phyloP scores from a whole-genome alignment of 495 filamentous ascomycete species.

The Glarea lozoyensis region DNA sequence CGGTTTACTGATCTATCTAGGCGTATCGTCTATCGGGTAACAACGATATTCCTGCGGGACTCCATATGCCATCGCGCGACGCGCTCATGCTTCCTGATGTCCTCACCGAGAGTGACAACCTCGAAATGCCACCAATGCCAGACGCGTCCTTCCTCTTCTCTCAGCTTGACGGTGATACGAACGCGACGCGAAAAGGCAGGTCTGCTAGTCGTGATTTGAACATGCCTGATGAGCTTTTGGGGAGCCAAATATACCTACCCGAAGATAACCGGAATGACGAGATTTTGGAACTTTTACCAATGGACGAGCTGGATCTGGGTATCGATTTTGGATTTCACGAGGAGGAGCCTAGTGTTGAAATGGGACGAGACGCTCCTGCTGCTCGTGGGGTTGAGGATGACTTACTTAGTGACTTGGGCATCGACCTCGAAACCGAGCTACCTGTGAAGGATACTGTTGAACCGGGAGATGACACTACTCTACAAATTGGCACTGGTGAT shows the following conservation, averaged over 20 bases:
- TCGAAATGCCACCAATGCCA: constrained; percentile 54
- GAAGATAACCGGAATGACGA: constrained; percentile 42
- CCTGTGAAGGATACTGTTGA: constrained; percentile 28
- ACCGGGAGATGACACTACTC: constrained; percentile 31
- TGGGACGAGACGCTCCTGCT: constrained; percentile 70
- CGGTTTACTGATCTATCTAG: constrained; percentile 36
- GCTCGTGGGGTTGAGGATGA: constrained; percentile 61
- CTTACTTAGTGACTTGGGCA: too few species aligned
- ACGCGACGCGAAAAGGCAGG: constrained; percentile 46
- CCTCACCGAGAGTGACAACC: constrained; percentile 80
- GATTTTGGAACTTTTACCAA: constrained; percentile 35
- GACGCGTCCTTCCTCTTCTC: constrained; percentile 68
- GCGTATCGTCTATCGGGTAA: constrained; percentile 72
- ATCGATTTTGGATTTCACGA: constrained; percentile 53
- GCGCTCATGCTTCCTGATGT: constrained; percentile 76
- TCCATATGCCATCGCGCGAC: constrained; percentile 53
- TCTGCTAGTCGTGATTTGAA: constrained; percentile 57
- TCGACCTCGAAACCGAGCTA: constrained; percentile 40
- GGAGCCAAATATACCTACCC: constrained; percentile 62
- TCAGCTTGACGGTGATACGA: constrained; percentile 47
- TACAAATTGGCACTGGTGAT: constrained; percentile 50
- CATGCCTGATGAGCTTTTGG: constrained; percentile 46
- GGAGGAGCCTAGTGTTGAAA: constrained; percentile 63
- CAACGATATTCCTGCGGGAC: constrained; percentile 66
- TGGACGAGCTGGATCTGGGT: constrained; percentile 47